Evolutionary conservation across 805 yeast genomes (phyloP), one percentile per base, ranked within the genome.

Genomic region (Candida hispaniensis): DNA sequence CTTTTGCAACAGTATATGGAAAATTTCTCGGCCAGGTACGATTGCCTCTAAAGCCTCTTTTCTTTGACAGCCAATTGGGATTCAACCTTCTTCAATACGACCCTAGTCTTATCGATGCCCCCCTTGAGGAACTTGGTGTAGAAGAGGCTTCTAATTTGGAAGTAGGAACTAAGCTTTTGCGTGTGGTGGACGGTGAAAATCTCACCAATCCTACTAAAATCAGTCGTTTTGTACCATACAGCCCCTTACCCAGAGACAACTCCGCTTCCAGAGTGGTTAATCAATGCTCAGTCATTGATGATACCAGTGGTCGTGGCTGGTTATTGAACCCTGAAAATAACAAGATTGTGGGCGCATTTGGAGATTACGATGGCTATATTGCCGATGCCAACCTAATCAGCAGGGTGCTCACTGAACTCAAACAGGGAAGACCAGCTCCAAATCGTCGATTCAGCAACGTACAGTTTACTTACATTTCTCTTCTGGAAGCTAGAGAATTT

Each of bases 241-340:
- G 24, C 36, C 5, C 28, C 11, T 16, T 32, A 10, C 36, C 24
- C 23, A 32, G 22, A 1, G 36, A 32, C 7, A 18, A 21, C 1
- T 7, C 18, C 1, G 21, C 12, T 6, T 23, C 36, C 6, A 12
- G 23, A 10, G 14, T 32, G 11, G 28, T 32, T n/a, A 28, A 32
- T 21, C 13, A 23, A 6, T 27, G 24, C 18, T 5, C 24, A 18
- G 36, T 23, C 2, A 32, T 23, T 22, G 17, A 32, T 14, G 4
- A 23, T 16, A 22, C 12, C 3, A 14, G 7, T 8, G 36, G 36
- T 10, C 17, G 23, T 10, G 7, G n/a, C n/a, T n/a, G n/a, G n/a
- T n/a, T 32, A 17, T 14, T 68, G 83, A 42, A 88, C 85, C 0
- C 60, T 82, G 40, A 83, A 93, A 94, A 54, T 80, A 41, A 68